Percentiles rank a stretch among this genome's conserved stretches.
Evolutionary conservation across 1,284 basidiomycete species (phyloP).

Genomic region (Phylloboletellus chloephorus): DNA sequence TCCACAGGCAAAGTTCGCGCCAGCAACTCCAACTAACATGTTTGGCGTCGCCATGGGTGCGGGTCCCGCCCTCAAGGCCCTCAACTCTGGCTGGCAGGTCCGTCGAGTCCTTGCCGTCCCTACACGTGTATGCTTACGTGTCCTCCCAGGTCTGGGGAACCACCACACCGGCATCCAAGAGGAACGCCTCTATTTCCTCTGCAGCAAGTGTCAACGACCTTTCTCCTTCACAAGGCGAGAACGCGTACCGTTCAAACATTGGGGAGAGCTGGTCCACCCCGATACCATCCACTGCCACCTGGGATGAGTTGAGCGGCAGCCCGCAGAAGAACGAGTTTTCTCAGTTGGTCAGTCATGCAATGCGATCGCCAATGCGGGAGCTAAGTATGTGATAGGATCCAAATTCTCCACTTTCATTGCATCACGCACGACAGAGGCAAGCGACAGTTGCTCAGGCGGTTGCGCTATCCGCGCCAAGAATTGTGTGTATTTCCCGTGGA

Average conservation of each 20-base stretch:
- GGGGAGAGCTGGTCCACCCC: slow-evolving; percentile 51
- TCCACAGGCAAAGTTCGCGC: slow-evolving; percentile 44
- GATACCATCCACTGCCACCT: slow-evolving; percentile 49
- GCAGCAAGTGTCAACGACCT: slow-evolving; percentile 48
- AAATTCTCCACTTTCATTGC: slow-evolving; percentile 35
- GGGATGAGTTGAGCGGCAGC: slow-evolving; percentile 54
- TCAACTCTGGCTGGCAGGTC: slow-evolving; percentile 69
- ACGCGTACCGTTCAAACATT: slow-evolving; percentile 42
- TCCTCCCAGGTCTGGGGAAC: slow-evolving; percentile 54
- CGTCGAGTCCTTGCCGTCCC: slow-evolving; percentile 23
- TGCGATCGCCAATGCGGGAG: slow-evolving; percentile 4
- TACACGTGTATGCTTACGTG: slow-evolving; percentile 8
- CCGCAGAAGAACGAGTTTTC: slow-evolving; percentile 47
- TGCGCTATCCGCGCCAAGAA: slow-evolving; percentile 38
- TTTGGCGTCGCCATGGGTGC: slow-evolving; percentile 50
- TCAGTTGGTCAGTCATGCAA: slow-evolving; percentile 38
- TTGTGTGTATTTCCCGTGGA: slow-evolving; percentile 33
- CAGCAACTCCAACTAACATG: slow-evolving; percentile 41
- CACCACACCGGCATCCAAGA: slow-evolving; percentile 44
- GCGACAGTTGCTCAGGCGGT: slow-evolving; percentile 37
- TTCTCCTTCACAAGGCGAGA: slow-evolving; percentile 44
- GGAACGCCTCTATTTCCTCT: slow-evolving; percentile 61
- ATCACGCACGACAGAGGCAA: slow-evolving; percentile 49
- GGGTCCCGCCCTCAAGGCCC: slow-evolving; percentile 43
- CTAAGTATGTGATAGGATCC: slow-evolving; percentile 30